Evolutionary conservation across 2,329 filamentous ascomycete species (phyloP).

Genomic region (Thielaviopsis cerberus): DNA sequence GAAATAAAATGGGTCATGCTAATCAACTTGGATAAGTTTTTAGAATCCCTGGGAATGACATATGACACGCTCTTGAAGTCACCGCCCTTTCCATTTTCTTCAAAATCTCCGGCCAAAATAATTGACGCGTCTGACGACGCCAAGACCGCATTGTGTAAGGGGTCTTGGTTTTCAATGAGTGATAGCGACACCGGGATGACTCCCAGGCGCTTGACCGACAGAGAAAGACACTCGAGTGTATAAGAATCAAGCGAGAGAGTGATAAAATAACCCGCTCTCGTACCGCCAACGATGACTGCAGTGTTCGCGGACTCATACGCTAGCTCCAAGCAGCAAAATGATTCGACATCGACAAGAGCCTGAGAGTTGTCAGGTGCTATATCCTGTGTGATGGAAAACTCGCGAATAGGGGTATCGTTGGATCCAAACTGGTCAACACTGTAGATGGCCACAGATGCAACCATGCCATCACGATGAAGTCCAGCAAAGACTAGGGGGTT

Average conservation of each 20-base stretch:
- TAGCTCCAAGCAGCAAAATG: conserved; percentile 28
- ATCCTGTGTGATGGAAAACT: conserved; percentile 2
- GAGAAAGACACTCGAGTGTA: conserved; percentile 1
- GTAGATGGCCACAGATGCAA: conserved; percentile 7
- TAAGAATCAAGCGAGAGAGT: conserved; percentile 17
- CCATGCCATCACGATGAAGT: conserved; percentile 14
- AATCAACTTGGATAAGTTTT: conserved; percentile 17
- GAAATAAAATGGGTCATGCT: conserved; percentile 3
- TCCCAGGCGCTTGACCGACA: conserved; percentile 16
- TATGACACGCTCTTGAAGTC: conserved; percentile 24
- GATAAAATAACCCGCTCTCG: conserved; percentile 32
- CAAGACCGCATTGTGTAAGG: conserved; percentile 19
- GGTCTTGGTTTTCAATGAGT: background rate
- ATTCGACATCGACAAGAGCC: conserved; percentile 18
- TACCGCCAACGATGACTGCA: conserved; percentile 26
- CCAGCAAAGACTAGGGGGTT: conserved; percentile 16
- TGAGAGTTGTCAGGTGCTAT: background rate
- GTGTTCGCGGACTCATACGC: conserved; percentile 16
- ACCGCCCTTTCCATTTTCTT: conserved; percentile 13
- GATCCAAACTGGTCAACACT: background rate
- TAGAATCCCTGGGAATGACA: conserved; percentile 34
- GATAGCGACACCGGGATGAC: conserved; percentile 17
- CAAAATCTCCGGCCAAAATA: conserved; percentile 24
- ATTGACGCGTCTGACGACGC: conserved; percentile 31
- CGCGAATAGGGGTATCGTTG: background rate